Evolutionary conservation across 106 monocot species (phyloP), one percentile per base, ranked within the genome.

Genomic region (Allium fistulosum): DNA sequence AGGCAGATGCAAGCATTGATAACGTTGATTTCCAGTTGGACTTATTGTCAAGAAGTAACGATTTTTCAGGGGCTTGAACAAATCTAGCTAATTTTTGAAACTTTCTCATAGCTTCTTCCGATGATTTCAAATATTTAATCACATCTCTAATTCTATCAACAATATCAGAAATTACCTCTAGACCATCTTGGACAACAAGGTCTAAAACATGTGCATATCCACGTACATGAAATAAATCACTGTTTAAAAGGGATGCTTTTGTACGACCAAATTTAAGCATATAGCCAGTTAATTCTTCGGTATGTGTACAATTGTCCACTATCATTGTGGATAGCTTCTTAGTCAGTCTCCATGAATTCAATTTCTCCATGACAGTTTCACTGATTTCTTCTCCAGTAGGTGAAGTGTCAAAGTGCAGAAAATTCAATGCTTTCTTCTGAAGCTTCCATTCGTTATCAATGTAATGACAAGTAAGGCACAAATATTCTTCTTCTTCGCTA

Each of bases 361-460:
- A 60, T 63, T 77, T 86, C 56, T 86, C 86, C 17, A 77, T 52
- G 26, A 93, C 78, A 12, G 53, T 49, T 62, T 77, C 81, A 47
- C 69, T 64, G 15, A 81, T 77, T 58, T 83, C 78, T 53, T 80
- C 79, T 8, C 57, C 75, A 3, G 69, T 77, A 6, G 72, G 71
- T 7, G 81, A 66, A 58, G 81, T 57, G 15, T 83, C 83, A 17
- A 93, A 62, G 37, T 75, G 81, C 26, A 72, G 56, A 58, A 93
- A 86, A 26, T 71, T 83, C 46, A 93, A 76, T 51, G 84, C 77
- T 68, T 83, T 88, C 61, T 77, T 83, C 67, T 82, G 69, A 59
- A 88, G 73, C 69, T 77, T 88, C 88, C 88, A 88, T 49, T 88
- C 77, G 28, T 93, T 67, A 65, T 88, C 93, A 49, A 93, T 63